A percentile compares a stretch with the other conserved stretches of the same genome.
Conservation (phyloP, 306 rosid species). For the Argentina anserina region DNA sequence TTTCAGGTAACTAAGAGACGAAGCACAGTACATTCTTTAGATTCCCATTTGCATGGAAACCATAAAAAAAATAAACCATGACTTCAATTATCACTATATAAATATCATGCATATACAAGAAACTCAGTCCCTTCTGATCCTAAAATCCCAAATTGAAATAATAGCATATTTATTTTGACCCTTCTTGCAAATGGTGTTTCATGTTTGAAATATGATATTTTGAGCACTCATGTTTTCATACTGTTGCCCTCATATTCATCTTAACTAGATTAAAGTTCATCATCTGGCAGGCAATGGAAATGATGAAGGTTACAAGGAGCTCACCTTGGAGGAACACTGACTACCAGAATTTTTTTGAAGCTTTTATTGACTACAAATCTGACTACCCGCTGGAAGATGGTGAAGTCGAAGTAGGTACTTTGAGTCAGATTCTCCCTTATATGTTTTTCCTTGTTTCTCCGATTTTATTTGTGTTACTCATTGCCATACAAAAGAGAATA, state of each 20-base stretch:
- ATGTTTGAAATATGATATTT: background rate
- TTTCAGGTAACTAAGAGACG: constrained; percentile 59
- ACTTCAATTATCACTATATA: background rate
- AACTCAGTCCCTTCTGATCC: background rate
- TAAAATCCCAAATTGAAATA: background rate
- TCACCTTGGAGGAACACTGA: constrained; percentile 50
- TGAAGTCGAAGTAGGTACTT: constrained; percentile 42
- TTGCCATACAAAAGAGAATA: constrained; percentile 68
- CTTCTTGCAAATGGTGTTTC: constrained; percentile 8
- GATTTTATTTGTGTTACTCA: constrained; percentile 51
- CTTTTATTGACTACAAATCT: constrained; percentile 65
- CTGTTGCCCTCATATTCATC: background rate
- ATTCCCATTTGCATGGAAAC: constrained; percentile 10
- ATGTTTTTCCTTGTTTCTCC: constrained; percentile 71
- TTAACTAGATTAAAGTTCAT: background rate
- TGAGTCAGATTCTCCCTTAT: constrained; percentile 54
- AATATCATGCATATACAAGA: background rate
- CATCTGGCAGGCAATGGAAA: constrained; percentile 88
- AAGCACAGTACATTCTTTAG: background rate
- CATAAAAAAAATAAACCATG: background rate
- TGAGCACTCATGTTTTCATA: background rate
- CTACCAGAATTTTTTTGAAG: constrained; percentile 71
- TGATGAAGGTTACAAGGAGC: constrained; percentile 57
- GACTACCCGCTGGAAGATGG: constrained; percentile 38
- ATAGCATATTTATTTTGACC: background rate